Evolutionary conservation across 495 filamentous ascomycete genomes (phyloP).

Genomic region (Massariosphaeria phaeospora): DNA sequence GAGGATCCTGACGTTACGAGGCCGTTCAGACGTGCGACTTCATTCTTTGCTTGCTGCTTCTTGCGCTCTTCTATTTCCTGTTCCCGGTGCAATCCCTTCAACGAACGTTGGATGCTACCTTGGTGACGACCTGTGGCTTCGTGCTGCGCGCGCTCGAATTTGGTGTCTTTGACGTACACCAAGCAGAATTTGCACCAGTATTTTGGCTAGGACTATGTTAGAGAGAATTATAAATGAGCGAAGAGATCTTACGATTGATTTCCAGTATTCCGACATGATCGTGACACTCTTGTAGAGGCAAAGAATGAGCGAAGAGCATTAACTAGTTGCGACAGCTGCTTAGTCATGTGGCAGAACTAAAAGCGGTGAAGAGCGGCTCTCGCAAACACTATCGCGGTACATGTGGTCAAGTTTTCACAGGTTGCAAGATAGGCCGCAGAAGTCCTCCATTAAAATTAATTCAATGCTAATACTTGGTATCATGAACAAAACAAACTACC

Average conservation of each 20-base stretch:
- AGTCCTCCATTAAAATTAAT: too few relatives aligned
- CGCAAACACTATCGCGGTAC: too few relatives aligned
- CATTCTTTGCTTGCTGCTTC: slow-evolving; percentile 72
- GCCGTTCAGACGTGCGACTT: slow-evolving; percentile 81
- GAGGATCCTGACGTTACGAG: slow-evolving; percentile 46
- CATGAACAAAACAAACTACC: too few relatives aligned
- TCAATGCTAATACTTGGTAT: too few relatives aligned
- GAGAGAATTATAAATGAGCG: neutral
- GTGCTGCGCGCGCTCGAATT: slow-evolving; percentile 83
- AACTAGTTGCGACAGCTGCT: neutral
- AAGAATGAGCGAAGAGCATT: neutral
- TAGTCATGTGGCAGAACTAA: too few relatives aligned
- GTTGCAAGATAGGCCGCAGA: too few relatives aligned
- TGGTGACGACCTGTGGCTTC: slow-evolving; percentile 88
- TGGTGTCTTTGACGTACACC: slow-evolving; percentile 85
- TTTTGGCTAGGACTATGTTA: slow-evolving; percentile 52
- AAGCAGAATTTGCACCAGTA: slow-evolving; percentile 99
- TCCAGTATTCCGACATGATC: slow-evolving; percentile 95
- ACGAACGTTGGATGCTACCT: slow-evolving; percentile 78
- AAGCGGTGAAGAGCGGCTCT: too few relatives aligned
- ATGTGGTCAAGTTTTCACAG: too few relatives aligned
- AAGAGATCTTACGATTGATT: slow-evolving; percentile 66
- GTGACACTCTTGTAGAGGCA: neutral
- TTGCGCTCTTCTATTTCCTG: slow-evolving; percentile 75
- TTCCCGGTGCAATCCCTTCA: slow-evolving; percentile 76